These are phyloP conservation scores for Artemisia tridentata DNA, from an alignment of 129 eudicot species.

Conservation along the genomic window DNA sequence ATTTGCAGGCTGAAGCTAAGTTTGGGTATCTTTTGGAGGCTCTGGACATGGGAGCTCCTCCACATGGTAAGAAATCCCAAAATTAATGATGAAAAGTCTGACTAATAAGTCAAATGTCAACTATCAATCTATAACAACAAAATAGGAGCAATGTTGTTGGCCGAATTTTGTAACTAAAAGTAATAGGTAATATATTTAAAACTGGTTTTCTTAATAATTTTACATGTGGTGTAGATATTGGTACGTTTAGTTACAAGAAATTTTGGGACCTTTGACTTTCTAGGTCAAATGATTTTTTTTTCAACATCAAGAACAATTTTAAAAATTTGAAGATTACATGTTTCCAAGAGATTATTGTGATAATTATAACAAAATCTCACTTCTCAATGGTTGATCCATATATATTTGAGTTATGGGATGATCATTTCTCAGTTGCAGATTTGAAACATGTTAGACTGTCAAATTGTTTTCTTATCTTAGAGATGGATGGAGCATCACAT, in stretches of 20 bases:
- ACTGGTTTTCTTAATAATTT: too few relatives aligned
- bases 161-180: too few relatives aligned
- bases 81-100: too few relatives aligned
- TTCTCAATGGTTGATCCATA: neutral
- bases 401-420: neutral
- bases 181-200: too few relatives aligned
- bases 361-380: neutral
- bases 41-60: slow-evolving; percentile 97
- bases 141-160: too few relatives aligned
- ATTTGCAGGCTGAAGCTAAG: slow-evolving; percentile 90
- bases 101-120: too few relatives aligned
- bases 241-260: too few relatives aligned
- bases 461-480: neutral
- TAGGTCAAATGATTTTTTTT: slow-evolving; percentile 2
- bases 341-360: neutral
- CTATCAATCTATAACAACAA: too few relatives aligned
- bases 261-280: neutral
- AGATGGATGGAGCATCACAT: neutral
- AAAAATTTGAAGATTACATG: neutral
- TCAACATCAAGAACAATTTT: neutral
- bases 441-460: slow-evolving; percentile 12
- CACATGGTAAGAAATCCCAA: slow-evolving; percentile 60
- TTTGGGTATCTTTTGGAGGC: slow-evolving; percentile 97
- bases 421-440: neutral
- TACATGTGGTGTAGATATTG: too few relatives aligned